Conservation (phyloP, 352 stramenopile species). For the Albugo laibachii region DNA sequence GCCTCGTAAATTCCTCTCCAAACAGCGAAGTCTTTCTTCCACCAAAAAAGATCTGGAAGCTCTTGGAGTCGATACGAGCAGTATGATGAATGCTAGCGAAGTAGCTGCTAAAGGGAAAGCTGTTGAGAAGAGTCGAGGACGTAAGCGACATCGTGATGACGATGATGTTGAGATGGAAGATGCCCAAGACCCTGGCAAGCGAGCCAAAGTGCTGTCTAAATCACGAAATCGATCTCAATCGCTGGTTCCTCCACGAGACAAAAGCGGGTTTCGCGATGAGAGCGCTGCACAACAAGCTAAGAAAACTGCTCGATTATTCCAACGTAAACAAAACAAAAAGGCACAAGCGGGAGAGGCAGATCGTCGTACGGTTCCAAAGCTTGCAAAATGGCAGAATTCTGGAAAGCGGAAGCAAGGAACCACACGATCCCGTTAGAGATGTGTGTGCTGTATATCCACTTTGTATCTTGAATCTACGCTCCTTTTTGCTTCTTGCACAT, state of each 20-base stretch:
- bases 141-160: constrained; percentile 67
- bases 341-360: constrained; percentile 63
- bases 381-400: constrained; percentile 79
- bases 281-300: constrained; percentile 18
- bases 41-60: constrained; percentile 84
- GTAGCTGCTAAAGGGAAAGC: constrained; percentile 47
- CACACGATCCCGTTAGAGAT: constrained; percentile 49
- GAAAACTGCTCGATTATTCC: constrained; percentile 25
- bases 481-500: background rate
- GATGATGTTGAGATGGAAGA: constrained; percentile 79
- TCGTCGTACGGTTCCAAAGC: constrained; percentile 56
- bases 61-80: constrained; percentile 78
- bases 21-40: constrained; percentile 40
- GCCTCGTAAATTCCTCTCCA: constrained; percentile 71
- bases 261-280: constrained; percentile 44
- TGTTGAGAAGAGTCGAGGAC: constrained; percentile 51
- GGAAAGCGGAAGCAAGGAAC: constrained; percentile 71
- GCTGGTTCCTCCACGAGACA: constrained; percentile 47
- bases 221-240: constrained; percentile 68
- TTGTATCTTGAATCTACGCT: background rate
- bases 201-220: constrained; percentile 40
- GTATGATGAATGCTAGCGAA: constrained; percentile 78
- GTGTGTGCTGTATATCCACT: background rate
- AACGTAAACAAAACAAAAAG: constrained; percentile 69
- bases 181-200: constrained; percentile 38